Evolutionary conservation across 768 basidiomycete genomes (phyloP).

Genomic region (Cystobasidium ongulense): DNA sequence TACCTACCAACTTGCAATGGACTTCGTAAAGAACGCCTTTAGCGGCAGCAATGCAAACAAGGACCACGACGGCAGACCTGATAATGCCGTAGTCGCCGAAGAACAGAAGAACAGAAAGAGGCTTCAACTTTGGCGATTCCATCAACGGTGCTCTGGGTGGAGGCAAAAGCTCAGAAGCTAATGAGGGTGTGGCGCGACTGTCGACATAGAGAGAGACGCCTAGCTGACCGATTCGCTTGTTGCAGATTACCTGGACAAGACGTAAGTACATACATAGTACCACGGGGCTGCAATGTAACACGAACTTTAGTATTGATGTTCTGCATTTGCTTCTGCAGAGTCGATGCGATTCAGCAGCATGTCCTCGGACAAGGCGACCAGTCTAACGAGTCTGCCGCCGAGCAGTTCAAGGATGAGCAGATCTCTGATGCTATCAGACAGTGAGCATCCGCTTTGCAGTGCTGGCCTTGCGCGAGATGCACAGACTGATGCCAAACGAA

Average conservation of each 20-base stretch:
- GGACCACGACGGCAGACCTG: slow-evolving; percentile 2
- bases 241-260: slow-evolving; percentile 20
- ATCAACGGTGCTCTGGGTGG: slow-evolving; percentile 8
- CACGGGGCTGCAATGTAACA: neutral
- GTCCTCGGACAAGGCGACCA: slow-evolving; percentile 17
- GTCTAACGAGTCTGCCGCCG: slow-evolving; percentile 19
- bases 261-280: neutral
- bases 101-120: slow-evolving; percentile 8
- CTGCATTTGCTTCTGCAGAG: neutral
- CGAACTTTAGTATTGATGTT: neutral
- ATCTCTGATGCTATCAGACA: slow-evolving; percentile 9
- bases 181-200: neutral
- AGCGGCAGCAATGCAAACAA: neutral
- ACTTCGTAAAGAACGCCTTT: slow-evolving; percentile 10
- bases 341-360: slow-evolving; percentile 6
- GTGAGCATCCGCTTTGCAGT: neutral
- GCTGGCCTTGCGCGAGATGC: neutral
- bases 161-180: slow-evolving; percentile 1
- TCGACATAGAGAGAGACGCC: neutral
- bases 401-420: slow-evolving; percentile 25
- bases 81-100: neutral
- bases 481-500: neutral
- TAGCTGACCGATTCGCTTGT: neutral
- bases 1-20: neutral
- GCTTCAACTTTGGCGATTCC: slow-evolving; percentile 2